Base-by-base conservation (phyloP, 768 basidiomycete species). In the Gloeophyllum trabeum region DNA sequence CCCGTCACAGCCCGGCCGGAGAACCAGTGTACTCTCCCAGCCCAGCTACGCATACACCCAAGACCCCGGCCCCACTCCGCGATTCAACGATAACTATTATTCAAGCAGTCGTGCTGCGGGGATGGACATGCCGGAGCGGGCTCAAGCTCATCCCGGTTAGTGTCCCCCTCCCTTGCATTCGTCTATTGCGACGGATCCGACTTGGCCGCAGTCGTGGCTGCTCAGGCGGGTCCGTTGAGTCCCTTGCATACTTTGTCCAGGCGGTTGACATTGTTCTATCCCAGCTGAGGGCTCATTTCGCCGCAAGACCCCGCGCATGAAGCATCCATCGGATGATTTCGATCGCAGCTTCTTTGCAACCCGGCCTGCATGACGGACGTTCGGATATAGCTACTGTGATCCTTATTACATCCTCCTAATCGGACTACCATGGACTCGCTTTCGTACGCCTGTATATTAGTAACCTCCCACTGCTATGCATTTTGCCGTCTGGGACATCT, bases 111-210 rank as follows among this genome's bases (percentile, higher is more conserved):
- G 46, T 46, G 53, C 24, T 39, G 51, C 44, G 24, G 56, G 55
- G 25, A 41, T 67, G 34, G 59, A 64, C 38, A 57, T 57, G 38
- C 70, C 71, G 3, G 50, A 58, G 34, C 59, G 51, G 28, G 60
- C 50, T 20, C 69, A 71, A 51, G 48, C 62, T 45, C 73, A 71
- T 58, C 65, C 70, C 48, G 71, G 69, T 73, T 59, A 64, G 64
- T 24, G 28, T 43, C 39, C 38, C 23, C 43, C 53, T 39, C 44
- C 28, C 35, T 44, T 38, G 39, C 24, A 19, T 36, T 18, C 28
- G 42, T 19, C 39, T 32, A 23, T 21, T 24, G 34, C 18, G 44
- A 43, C 39, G 48, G 53, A 51, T 51, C 51, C 48, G 43, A 24
- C 21, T 40, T 46, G 54, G 49, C 54, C 43, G 52, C 51, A 54